A percentile compares a stretch with the other conserved stretches of the same genome.
phyloP scores from a whole-genome alignment of 768 basidiomycete species.

The Cystofilobasidium capitatum region DNA sequence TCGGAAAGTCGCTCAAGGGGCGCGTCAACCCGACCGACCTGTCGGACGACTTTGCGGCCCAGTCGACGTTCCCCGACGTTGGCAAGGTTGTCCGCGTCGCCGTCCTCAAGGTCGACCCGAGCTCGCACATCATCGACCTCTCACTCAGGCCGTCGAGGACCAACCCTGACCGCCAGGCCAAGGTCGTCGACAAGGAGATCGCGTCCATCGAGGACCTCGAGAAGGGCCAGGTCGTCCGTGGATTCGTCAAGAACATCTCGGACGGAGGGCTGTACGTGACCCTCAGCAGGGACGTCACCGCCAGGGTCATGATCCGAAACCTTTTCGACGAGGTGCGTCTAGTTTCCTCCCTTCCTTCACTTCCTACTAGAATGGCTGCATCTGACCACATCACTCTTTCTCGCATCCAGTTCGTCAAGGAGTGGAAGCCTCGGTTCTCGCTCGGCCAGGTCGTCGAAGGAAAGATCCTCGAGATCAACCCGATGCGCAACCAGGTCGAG shows the following conservation, averaged over 20 bases:
- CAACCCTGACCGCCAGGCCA: conserved; percentile 42
- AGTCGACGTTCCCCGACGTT: conserved; percentile 51
- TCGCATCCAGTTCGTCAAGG: conserved; percentile 68
- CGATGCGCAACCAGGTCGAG: conserved; percentile 68
- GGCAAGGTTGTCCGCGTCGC: conserved; percentile 60
- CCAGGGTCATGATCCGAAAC: conserved; percentile 84
- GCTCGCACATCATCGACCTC: conserved; percentile 60
- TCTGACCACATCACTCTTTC: conserved; percentile 36
- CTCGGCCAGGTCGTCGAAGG: conserved; percentile 78
- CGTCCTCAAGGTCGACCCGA: conserved; percentile 60
- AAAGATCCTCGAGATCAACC: conserved; percentile 67
- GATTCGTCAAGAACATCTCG: conserved; percentile 77
- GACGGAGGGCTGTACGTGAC: conserved; percentile 84
- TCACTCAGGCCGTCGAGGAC: conserved; percentile 70
- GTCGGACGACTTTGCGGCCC: conserved; percentile 62
- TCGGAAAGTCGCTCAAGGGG: conserved; percentile 61
- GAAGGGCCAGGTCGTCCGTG: conserved; percentile 65
- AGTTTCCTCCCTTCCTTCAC: conserved; percentile 45
- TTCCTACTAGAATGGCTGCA: conserved; percentile 34
- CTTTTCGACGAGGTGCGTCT: conserved; percentile 74
- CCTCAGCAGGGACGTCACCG: conserved; percentile 72
- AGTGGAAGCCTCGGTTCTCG: conserved; percentile 78
- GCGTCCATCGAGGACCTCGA: conserved; percentile 53
- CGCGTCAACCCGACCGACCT: conserved; percentile 71
- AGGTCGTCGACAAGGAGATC: conserved; percentile 61